Percentiles rank a stretch among this genome's conserved stretches.
Conservation (phyloP, 2,329 filamentous ascomycete genomes). For the Ceratocystis albifundus region DNA sequence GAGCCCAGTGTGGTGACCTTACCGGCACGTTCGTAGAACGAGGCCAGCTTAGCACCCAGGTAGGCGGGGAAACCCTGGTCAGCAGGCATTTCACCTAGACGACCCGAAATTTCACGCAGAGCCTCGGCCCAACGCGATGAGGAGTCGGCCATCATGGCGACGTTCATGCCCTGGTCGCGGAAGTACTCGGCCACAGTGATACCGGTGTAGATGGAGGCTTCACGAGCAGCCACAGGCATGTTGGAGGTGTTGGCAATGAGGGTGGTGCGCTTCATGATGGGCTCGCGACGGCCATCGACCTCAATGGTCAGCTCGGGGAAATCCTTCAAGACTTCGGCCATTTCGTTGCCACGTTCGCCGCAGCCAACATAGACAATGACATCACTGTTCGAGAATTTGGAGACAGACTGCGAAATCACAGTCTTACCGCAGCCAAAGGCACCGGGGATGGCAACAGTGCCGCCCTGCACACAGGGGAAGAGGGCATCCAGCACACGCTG, state of each 20-base stretch:
- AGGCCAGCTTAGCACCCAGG: slow-evolving; percentile 88
- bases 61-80: slow-evolving; percentile 99
- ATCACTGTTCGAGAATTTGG: slow-evolving; percentile 99
- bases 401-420: slow-evolving; percentile 95
- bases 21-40: slow-evolving; percentile 97
- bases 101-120: slow-evolving; percentile 95
- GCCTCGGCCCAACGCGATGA: slow-evolving; percentile 97
- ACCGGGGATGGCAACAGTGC: slow-evolving; percentile 94
- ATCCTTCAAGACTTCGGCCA: slow-evolving; percentile 99
- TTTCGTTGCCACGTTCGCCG: slow-evolving; percentile 94
- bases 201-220: slow-evolving; percentile 96
- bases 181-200: slow-evolving; percentile 96
- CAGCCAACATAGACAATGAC: slow-evolving; percentile 93
- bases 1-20: slow-evolving; percentile 76
- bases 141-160: slow-evolving; percentile 99
- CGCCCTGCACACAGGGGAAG: slow-evolving; percentile 92
- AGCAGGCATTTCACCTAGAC: slow-evolving; percentile 98
- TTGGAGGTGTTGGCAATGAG: slow-evolving; percentile 99
- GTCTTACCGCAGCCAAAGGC: slow-evolving; percentile 99
- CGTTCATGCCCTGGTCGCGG: slow-evolving; percentile 89
- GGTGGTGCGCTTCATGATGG: slow-evolving; percentile 99
- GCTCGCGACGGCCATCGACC: slow-evolving; percentile 85
- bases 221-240: slow-evolving; percentile 97
- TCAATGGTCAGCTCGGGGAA: slow-evolving; percentile 97
- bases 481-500: slow-evolving; percentile 93